Evolutionary conservation across 1,284 basidiomycete genomes (phyloP), one percentile per base, ranked within the genome.

Genomic region (Sporisorium scitamineum): DNA sequence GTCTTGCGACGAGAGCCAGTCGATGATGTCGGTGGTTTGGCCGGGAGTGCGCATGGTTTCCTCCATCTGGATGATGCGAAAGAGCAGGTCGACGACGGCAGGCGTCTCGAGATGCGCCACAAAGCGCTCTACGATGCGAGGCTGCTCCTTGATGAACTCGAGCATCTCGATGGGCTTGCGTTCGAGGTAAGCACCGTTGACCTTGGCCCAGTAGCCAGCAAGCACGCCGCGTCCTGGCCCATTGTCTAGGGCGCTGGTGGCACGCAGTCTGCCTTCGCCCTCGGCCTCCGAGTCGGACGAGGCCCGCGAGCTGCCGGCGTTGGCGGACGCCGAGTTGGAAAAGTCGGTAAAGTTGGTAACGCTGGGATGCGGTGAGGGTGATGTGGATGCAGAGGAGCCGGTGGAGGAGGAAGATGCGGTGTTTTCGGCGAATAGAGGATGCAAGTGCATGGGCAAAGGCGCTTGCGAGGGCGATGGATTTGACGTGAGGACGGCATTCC

Each of bases 121-220:
- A 37, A 99, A 88, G 34, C 94, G 90, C 78, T 94, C 92, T 39
- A 98, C 90, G 50, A 97, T 89, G 62, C 90, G 88, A 1, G 94
- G 93, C 85, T 95, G 91, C 8, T 90, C 89, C 86, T 92, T 91
- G 74, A 98, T 93, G 86, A 97, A 97, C 42, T 89, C 90, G 73
- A 98, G 90, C 93, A 97, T 97, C 93, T 97, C 94, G 70, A 89
- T 89, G 27, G 94, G 93, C 86, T 95, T 94, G 88, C 94, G 95
- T 79, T 88, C 91, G 78, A 97, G 86, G 74, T 97, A 93, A 2
- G 91, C 89, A 34, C 92, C 91, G 83, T 94, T 96, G 72, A 97
- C 93, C 86, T 95, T 94, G 54, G 92, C 90, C 88, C 88, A 89
- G 69, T 87, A 86, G 4, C 88, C 88, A 20, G 87, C 85, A n/a